A percentile compares a stretch with the other conserved stretches of the same genome.
Evolutionary conservation across 495 filamentous ascomycete genomes (phyloP).

Genomic region (Neurospora intermedia): DNA sequence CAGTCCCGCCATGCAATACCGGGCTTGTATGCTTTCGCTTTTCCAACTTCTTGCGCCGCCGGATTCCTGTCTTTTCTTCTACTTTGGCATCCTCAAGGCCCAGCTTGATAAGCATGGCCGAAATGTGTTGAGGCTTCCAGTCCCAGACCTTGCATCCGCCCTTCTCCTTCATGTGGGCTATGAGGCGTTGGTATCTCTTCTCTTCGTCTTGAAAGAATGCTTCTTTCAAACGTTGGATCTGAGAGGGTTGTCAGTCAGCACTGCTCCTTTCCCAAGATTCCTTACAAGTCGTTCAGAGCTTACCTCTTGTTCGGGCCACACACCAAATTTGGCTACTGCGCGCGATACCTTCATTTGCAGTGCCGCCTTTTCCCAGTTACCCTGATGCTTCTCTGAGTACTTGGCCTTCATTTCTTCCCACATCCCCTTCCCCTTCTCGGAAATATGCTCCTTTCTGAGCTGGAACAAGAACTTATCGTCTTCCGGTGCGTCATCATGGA

Average conservation of each 20-base stretch:
- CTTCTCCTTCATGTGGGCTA: conserved; percentile 26
- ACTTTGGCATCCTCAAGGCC: conserved; percentile 21
- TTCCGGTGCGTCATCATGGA: conserved; percentile 34
- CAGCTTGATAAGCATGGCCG: conserved; percentile 28
- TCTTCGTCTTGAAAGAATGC: conserved; percentile 22
- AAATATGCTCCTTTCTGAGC: conserved; percentile 30
- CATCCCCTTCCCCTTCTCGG: conserved; percentile 41
- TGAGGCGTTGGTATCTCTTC: conserved; percentile 22
- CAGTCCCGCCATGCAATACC: neutral
- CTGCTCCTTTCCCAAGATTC: neutral
- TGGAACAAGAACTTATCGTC: conserved; percentile 35
- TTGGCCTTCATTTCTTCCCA: conserved; percentile 40
- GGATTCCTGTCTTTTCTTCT: conserved; percentile 19
- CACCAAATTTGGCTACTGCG: conserved; percentile 31
- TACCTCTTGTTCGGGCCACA: conserved; percentile 36
- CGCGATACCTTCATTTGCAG: conserved; percentile 41
- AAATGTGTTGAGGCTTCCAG: conserved; percentile 27
- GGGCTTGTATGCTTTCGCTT: conserved; percentile 23
- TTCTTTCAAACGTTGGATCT: conserved; percentile 21
- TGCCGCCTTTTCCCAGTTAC: conserved; percentile 33
- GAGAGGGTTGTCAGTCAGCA: conserved; percentile 1
- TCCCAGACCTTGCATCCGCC: conserved; percentile 28
- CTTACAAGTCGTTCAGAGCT: conserved; percentile 6
- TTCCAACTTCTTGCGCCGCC: conserved; percentile 23
- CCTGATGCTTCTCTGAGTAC: conserved; percentile 28